Percentiles rank a stretch among this genome's conserved stretches.
Conservation (phyloP, 2,329 filamentous ascomycete genomes). For the Aspergillus candidus region DNA sequence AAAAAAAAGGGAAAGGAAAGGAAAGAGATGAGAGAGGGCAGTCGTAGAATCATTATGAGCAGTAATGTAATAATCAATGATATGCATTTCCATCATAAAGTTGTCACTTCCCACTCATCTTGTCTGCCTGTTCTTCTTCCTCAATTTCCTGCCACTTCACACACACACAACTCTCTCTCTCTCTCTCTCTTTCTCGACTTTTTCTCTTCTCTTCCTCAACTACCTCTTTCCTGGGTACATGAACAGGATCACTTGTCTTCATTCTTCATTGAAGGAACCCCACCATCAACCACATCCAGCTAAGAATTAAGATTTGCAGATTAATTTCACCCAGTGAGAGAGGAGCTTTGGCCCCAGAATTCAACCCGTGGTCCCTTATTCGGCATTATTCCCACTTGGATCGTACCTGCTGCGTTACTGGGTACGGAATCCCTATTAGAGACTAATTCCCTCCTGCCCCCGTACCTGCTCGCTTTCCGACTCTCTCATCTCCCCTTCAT, state of each 20-base stretch:
- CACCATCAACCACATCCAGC: background rate
- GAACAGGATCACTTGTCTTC: background rate
- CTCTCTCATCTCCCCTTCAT: conserved; percentile 2
- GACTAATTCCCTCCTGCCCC: conserved; percentile 7
- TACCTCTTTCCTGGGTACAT: too few relatives aligned
- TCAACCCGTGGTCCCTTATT: conserved; percentile 17
- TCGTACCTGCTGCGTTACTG: background rate
- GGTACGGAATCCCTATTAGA: too few relatives aligned
- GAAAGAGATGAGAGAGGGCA: background rate
- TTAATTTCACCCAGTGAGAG: conserved; percentile 11
- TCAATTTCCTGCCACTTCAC: too few relatives aligned
- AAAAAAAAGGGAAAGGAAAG: background rate
- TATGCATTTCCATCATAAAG: conserved; percentile 2
- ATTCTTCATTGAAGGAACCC: background rate
- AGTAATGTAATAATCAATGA: too few relatives aligned
- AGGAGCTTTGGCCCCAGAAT: conserved; percentile 14
- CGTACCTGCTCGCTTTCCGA: conserved; percentile 3
- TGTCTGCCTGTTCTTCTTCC: background rate
- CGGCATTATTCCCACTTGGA: conserved; percentile 17
- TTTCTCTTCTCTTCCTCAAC: background rate
- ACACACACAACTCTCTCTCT: background rate
- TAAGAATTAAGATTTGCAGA: conserved; percentile 15
- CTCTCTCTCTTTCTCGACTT: background rate
- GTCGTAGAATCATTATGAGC: background rate
- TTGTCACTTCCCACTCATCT: conserved; percentile 4